phyloP scores from a whole-genome alignment of 2,329 filamentous ascomycete genomes.

The Hypoxylon sp. region DNA sequence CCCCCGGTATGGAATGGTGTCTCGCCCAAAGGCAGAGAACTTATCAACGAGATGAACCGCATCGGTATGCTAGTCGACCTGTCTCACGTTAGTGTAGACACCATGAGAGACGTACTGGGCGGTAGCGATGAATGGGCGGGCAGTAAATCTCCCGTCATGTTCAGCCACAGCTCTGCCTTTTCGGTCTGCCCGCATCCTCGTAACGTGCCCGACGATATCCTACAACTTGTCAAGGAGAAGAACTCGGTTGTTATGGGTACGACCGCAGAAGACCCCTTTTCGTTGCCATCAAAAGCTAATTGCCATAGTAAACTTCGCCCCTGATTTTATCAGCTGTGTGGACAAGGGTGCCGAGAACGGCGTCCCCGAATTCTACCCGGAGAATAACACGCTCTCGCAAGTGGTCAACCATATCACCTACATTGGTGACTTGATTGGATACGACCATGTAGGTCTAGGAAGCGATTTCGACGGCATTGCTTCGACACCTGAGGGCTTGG shows the following conservation, averaged over 20 bases:
- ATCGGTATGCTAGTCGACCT: conserved; percentile 95
- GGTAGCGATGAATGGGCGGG: conserved; percentile 72
- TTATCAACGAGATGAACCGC: conserved; percentile 92
- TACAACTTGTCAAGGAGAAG: conserved; percentile 78
- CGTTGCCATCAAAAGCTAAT: conserved; percentile 11
- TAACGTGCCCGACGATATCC: conserved; percentile 87
- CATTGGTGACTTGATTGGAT: conserved; percentile 86
- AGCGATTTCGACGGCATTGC: conserved; percentile 89
- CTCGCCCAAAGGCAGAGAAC: conserved; percentile 72
- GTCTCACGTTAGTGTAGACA: conserved; percentile 79
- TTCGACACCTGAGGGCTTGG: conserved; percentile 76
- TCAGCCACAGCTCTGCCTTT: conserved; percentile 86
- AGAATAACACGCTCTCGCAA: conserved; percentile 78
- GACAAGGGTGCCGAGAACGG: conserved; percentile 69
- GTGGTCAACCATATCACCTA: conserved; percentile 85
- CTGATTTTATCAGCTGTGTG: conserved; percentile 83
- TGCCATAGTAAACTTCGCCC: conserved; percentile 79
- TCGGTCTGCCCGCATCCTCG: conserved; percentile 86
- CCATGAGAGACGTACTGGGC: conserved; percentile 85
- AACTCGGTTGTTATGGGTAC: conserved; percentile 81
- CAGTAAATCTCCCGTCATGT: conserved; percentile 85
- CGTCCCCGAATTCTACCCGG: conserved; percentile 74
- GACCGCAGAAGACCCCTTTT: conserved; percentile 11
- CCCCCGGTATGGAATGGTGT: conserved; percentile 77
- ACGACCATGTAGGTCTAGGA: conserved; percentile 87